Conservation (phyloP, 2,329 filamentous ascomycete species). For the Colletotrichum coccodes region DNA sequence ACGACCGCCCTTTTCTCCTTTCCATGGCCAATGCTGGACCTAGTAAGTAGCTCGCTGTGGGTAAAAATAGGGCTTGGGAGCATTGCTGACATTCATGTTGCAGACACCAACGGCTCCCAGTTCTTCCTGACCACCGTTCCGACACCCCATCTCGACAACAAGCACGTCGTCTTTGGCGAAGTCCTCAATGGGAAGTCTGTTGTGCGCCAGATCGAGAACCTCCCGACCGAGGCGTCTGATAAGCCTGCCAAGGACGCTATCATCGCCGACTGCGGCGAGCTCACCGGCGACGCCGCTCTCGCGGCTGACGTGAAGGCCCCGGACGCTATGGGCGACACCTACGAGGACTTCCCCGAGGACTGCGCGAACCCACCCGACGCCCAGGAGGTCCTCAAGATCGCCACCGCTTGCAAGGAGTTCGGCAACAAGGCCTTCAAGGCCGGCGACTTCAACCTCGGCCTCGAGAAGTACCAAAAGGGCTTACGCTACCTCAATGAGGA, state of each 20-base stretch:
- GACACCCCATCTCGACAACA: conserved; percentile 94
- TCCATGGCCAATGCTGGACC: conserved; percentile 99
- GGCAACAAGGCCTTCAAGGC: conserved; percentile 94
- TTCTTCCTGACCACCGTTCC: conserved; percentile 97
- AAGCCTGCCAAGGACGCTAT: conserved; percentile 79
- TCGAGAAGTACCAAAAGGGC: conserved; percentile 95
- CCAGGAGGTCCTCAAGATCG: conserved; percentile 79
- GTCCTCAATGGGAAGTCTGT: conserved; percentile 93
- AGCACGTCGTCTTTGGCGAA: conserved; percentile 97
- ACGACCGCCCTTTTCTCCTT: conserved; percentile 91
- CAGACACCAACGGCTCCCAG: conserved; percentile 94
- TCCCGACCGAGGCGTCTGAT: conserved; percentile 78
- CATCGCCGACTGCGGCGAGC: conserved; percentile 87
- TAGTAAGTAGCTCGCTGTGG: conserved; percentile 60
- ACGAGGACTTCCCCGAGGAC: conserved; percentile 97
- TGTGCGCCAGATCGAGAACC: conserved; percentile 89
- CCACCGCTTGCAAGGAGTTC: conserved; percentile 86
- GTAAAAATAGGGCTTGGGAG: neutral
- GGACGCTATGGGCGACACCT: conserved; percentile 87
- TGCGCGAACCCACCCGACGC: conserved; percentile 71
- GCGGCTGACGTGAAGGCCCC: conserved; percentile 74
- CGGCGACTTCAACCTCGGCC: conserved; percentile 73
- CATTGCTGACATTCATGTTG: conserved; percentile 12
- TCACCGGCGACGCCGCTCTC: conserved; percentile 76
- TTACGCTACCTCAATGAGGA: conserved; percentile 90